phyloP scores from a whole-genome alignment of 2,329 filamentous ascomycete genomes.

The Clonostachys chloroleuca region DNA sequence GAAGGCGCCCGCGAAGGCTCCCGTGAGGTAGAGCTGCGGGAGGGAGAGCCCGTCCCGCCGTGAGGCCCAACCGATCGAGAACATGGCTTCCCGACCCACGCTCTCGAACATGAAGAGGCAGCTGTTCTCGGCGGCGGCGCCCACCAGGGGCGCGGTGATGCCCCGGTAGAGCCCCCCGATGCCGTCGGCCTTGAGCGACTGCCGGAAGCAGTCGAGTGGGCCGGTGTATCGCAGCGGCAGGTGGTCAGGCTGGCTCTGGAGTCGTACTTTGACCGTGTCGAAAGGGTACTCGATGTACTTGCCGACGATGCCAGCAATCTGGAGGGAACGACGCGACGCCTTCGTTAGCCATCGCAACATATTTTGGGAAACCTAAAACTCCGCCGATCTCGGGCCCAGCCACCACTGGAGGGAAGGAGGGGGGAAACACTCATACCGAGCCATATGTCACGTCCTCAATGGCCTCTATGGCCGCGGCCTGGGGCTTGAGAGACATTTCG shows the following conservation, averaged over 20 bases:
- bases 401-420: not conserved
- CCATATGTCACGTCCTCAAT: slow-evolving; percentile 86
- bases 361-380: no score
- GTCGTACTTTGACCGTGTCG: slow-evolving; percentile 94
- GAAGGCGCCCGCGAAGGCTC: slow-evolving; percentile 81
- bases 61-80: slow-evolving; percentile 41
- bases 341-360: not conserved
- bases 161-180: slow-evolving; percentile 81
- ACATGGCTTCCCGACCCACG: slow-evolving; percentile 63
- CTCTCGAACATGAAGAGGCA: slow-evolving; percentile 91
- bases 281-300: slow-evolving; percentile 99
- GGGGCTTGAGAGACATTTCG: slow-evolving; percentile 21
- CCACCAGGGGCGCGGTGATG: slow-evolving; percentile 84
- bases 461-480: slow-evolving; percentile 55
- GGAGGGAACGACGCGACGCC: not conserved
- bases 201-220: slow-evolving; percentile 87
- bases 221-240: slow-evolving; percentile 79
- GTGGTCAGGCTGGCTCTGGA: slow-evolving; percentile 90
- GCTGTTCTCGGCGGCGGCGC: slow-evolving; percentile 88
- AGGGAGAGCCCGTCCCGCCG: slow-evolving; percentile 63
- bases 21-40: slow-evolving; percentile 71
- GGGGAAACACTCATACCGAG: slow-evolving; percentile 53
- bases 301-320: slow-evolving; percentile 81
- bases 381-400: no score
- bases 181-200: slow-evolving; percentile 79